Evolutionary conservation across 768 basidiomycete species (phyloP).

Genomic region (Tylopilus felleus): DNA sequence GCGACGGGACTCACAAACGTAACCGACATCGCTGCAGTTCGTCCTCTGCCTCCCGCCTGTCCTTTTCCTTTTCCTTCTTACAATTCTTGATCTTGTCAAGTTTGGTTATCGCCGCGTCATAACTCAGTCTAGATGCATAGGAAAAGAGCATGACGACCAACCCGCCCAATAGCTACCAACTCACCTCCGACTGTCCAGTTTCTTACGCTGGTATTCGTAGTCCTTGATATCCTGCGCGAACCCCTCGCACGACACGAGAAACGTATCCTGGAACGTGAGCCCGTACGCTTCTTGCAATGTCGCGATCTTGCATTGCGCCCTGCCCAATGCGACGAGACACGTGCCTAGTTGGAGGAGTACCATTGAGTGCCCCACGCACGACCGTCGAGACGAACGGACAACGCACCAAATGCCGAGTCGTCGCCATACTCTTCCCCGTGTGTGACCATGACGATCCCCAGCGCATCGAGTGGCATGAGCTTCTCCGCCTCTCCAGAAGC

Average conservation of each 20-base stretch:
- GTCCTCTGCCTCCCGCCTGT: slow-evolving; percentile 73
- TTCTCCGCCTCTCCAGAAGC: slow-evolving; percentile 64
- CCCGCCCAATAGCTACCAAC: slow-evolving; percentile 10
- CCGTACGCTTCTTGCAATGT: slow-evolving; percentile 82
- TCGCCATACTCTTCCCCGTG: slow-evolving; percentile 82
- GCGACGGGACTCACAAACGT: slow-evolving; percentile 60
- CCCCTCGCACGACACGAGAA: slow-evolving; percentile 60
- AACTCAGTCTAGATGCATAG: slow-evolving; percentile 51
- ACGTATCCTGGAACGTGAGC: slow-evolving; percentile 68
- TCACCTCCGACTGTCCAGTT: slow-evolving; percentile 80
- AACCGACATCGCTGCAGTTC: slow-evolving; percentile 69
- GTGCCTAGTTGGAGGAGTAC: slow-evolving; percentile 43
- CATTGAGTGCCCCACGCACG: neutral
- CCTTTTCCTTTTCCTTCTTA: slow-evolving; percentile 83
- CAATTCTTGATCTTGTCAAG: slow-evolving; percentile 59
- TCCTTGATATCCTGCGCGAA: slow-evolving; percentile 78
- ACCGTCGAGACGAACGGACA: slow-evolving; percentile 1
- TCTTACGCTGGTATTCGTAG: slow-evolving; percentile 77
- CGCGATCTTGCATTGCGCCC: slow-evolving; percentile 82
- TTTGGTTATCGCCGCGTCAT: slow-evolving; percentile 72
- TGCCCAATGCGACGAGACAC: slow-evolving; percentile 72
- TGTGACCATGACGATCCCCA: slow-evolving; percentile 83
- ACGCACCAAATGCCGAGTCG: slow-evolving; percentile 67
- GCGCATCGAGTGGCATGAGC: slow-evolving; percentile 68
- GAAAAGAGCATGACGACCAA: neutral